Percentiles rank a stretch among this genome's conserved stretches.
Conservation (phyloP, 768 basidiomycete species). For the Mycena rebaudengoi region DNA sequence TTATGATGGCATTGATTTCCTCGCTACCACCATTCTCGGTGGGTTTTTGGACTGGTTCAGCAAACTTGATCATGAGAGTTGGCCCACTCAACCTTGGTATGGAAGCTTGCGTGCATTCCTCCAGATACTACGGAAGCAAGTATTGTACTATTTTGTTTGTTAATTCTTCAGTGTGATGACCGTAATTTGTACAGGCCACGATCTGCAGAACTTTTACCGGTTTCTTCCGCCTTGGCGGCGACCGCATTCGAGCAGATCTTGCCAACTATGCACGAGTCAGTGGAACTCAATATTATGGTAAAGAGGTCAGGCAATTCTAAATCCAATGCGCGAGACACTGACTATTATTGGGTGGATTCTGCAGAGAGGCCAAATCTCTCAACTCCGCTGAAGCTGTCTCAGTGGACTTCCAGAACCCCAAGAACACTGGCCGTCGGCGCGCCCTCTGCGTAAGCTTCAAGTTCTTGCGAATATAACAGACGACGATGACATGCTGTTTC, state of each 20-base stretch:
- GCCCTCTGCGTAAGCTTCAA: constrained; percentile 24
- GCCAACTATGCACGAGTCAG: neutral
- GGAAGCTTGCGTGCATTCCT: neutral
- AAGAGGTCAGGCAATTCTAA: neutral
- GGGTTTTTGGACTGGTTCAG: neutral
- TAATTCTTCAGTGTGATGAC: neutral
- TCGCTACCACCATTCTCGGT: neutral
- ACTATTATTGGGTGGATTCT: too few species aligned
- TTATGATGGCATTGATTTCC: neutral
- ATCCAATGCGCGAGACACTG: too few species aligned
- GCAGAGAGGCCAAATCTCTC: too few species aligned
- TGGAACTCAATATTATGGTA: neutral
- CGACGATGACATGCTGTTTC: too few species aligned
- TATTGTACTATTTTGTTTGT: neutral
- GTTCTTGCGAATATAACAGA: too few species aligned
- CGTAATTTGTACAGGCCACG: neutral
- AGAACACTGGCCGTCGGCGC: constrained; percentile 31
- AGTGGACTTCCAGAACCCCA: constrained; percentile 28
- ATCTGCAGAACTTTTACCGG: neutral
- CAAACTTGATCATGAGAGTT: neutral
- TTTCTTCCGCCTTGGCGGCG: too few species aligned
- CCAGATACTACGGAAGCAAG: neutral
- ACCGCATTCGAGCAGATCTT: neutral
- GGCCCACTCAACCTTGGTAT: neutral
- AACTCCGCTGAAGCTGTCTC: too few species aligned